Base-by-base conservation (phyloP, 768 basidiomycete species). In the Gautieria morchelliformis region DNA sequence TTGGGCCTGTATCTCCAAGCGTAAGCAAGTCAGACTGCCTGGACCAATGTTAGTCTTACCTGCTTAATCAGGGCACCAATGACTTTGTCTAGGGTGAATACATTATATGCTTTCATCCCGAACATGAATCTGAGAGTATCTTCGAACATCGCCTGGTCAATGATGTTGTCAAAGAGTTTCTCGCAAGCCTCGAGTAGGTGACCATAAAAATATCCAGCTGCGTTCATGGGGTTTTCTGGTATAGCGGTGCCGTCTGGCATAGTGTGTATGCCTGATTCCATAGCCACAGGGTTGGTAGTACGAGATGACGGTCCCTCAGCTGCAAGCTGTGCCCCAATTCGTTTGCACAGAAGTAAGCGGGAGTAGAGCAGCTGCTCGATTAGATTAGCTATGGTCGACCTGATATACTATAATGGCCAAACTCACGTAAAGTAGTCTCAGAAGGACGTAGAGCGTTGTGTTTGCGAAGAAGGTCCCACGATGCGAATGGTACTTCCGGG, bases 51-150 rank as follows among this genome's bases (percentile, higher is more conserved):
- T 22, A 19, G 15, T 64, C 75, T 56, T 41, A 89, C 90, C 73
- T 94, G 92, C 67, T 96, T 97, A 70, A 99, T 84, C 59, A 97
- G 78, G 1, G 83, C 77, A 1, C 87, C 88, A 44, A 97, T 79
- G 37, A 97, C 76, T 69, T 96, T 93, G 72, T 99, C 95, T 24
- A 96, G 75, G 0, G 95, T 97, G 70, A 96, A 99, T 64, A 93
- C 81, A 66, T 85, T 87, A 69, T 91, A 97, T 0, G 84, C 84
- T 27, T 89, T 82, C 45, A 83, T 77, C n/a, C 90, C 89, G 69
- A 92, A 94, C 76, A 93, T 84, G 56, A 78, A 78, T 44, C 95
- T 78, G 75, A 95, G 80, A 63, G 88, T 88, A 63, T 99, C 96
- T 70, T 98, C 95, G 67, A 94, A 98, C 4, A 75, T 78, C 44